phyloP scores from a whole-genome alignment of 2,329 filamentous ascomycete genomes.

The Coleophoma cylindrospora region DNA sequence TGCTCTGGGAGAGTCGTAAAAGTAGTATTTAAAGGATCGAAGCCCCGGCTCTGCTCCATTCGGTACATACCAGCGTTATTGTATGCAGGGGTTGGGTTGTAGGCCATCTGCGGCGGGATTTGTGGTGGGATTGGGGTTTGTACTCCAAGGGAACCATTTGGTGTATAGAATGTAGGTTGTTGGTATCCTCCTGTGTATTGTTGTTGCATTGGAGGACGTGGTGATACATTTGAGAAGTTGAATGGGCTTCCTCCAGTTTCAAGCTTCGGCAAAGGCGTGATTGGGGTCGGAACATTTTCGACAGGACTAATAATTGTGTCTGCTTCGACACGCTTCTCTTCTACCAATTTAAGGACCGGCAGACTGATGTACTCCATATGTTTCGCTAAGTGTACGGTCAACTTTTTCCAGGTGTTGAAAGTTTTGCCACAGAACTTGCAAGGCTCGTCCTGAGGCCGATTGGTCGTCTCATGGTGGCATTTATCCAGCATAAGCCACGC shows the following conservation, averaged over 20 bases:
- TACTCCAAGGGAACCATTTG: constrained; percentile 7
- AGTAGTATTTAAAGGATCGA: constrained; percentile 10
- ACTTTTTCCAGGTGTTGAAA: constrained; percentile 84
- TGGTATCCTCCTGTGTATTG: constrained; percentile 17
- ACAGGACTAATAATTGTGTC: constrained; percentile 66
- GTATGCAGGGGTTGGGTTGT: constrained; percentile 13
- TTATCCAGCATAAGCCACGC: constrained; percentile 75
- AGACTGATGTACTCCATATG: constrained; percentile 92
- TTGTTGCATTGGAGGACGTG: constrained; percentile 12
- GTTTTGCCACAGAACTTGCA: constrained; percentile 83
- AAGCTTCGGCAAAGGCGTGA: constrained; percentile 20
- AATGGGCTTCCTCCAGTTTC: constrained; percentile 20
- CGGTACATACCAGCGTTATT: constrained; percentile 9
- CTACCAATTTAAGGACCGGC: constrained; percentile 64
- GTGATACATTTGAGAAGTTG: constrained; percentile 18
- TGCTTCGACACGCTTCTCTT: constrained; percentile 43
- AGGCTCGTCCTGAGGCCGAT: constrained; percentile 66
- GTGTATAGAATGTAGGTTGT: constrained; percentile 9
- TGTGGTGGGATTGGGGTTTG: constrained; percentile 13
- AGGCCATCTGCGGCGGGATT: constrained; percentile 11
- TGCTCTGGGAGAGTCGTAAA: constrained; percentile 13
- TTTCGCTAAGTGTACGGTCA: constrained; percentile 88
- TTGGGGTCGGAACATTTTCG: constrained; percentile 33
- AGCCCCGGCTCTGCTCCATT: constrained; percentile 13
- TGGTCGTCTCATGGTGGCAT: constrained; percentile 67